phyloP scores from a whole-genome alignment of 129 eudicot genomes.

The Logfia minima region DNA sequence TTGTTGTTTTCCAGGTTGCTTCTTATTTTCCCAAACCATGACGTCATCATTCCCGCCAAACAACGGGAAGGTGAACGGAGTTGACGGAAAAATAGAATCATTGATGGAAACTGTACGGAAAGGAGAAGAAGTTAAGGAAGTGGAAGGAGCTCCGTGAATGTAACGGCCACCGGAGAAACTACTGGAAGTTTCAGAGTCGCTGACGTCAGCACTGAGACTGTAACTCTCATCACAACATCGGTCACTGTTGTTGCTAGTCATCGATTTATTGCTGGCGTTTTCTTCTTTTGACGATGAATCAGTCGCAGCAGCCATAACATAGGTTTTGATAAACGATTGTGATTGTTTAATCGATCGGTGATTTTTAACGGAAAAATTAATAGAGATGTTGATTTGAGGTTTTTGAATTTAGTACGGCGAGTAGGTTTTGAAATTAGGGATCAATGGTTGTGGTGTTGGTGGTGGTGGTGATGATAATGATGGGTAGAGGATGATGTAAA shows the following conservation, averaged over 20 bases:
- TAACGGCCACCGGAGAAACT: conserved; percentile 49
- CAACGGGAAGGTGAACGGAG: conserved; percentile 48
- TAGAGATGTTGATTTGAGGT: neutral
- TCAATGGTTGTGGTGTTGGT: conserved; percentile 3
- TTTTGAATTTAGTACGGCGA: neutral
- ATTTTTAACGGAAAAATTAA: neutral
- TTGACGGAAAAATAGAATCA: conserved; percentile 30
- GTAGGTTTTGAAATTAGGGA: conserved; percentile 8
- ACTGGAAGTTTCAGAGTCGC: conserved; percentile 79
- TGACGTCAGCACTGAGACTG: conserved; percentile 80
- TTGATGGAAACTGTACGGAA: conserved; percentile 34
- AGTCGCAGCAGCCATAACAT: conserved; percentile 35
- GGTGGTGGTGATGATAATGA: neutral
- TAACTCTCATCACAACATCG: conserved; percentile 69
- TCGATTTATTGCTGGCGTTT: conserved; percentile 20
- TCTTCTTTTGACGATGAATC: conserved; percentile 35
- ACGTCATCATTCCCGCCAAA: conserved; percentile 66
- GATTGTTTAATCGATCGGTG: conserved; percentile 9
- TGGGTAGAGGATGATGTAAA: conserved; percentile 5
- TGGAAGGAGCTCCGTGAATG: conserved; percentile 53
- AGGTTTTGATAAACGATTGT: neutral
- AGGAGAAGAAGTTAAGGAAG: conserved; percentile 60
- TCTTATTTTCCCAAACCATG: conserved; percentile 52
- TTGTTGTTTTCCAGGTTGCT: conserved; percentile 29
- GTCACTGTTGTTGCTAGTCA: conserved; percentile 44